Conservation (phyloP, 768 basidiomycete species). For the Floccularia luteovirens region DNA sequence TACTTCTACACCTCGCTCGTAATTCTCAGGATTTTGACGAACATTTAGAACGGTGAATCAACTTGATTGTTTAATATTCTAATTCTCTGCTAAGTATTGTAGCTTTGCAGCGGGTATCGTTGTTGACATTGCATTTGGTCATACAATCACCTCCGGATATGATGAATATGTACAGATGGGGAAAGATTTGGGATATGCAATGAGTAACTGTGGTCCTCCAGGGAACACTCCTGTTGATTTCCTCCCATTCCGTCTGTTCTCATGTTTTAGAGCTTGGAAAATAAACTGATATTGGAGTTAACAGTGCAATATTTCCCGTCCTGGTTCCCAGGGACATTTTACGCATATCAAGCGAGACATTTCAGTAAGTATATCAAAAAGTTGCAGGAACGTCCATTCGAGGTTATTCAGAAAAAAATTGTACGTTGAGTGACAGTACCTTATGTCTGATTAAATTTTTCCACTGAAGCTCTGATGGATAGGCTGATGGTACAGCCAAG, state of each 20-base stretch:
- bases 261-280: too few species aligned
- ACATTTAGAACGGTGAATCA: not conserved
- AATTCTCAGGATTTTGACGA: not conserved
- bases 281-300: too few species aligned
- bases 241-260: not conserved
- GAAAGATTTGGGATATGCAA: not conserved
- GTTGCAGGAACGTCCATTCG: conserved; percentile 13
- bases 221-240: not conserved
- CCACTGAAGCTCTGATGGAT: too few species aligned
- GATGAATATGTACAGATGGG: not conserved
- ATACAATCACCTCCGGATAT: not conserved
- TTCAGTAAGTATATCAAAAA: conserved; percentile 5
- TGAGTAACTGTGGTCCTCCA: not conserved
- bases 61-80: not conserved
- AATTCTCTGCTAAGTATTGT: too few species aligned
- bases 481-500: too few species aligned
- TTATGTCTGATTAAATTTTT: too few species aligned
- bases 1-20: too few species aligned
- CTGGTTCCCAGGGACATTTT: conserved; percentile 17
- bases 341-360: conserved; percentile 9
- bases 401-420: conserved; percentile 3
- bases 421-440: too few species aligned
- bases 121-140: not conserved
- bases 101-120: not conserved
- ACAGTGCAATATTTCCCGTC: too few species aligned